phyloP scores from a whole-genome alignment of 495 filamentous ascomycete species.

The Monascus purpureus region DNA sequence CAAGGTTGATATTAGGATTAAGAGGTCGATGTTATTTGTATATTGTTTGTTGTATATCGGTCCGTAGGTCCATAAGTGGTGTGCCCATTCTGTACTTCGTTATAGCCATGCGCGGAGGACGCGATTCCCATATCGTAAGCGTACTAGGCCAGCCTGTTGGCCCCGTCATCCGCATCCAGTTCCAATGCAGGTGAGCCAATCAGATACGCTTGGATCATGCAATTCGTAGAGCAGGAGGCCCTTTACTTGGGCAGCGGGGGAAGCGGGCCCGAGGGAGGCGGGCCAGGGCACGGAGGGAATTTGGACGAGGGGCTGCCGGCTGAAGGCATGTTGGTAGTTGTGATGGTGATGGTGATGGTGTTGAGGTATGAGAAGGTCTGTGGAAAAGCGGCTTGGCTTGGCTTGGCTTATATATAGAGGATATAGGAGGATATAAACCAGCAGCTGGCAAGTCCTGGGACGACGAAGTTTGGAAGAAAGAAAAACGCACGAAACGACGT shows the following conservation, averaged over 20 bases:
- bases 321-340: slow-evolving; percentile 44
- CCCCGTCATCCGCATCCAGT: too few relatives aligned
- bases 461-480: too few relatives aligned
- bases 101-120: background rate
- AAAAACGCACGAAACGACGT: too few relatives aligned
- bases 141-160: background rate
- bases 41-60: too few relatives aligned
- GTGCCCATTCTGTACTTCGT: background rate
- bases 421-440: too few relatives aligned
- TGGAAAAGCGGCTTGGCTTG: too few relatives aligned
- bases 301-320: slow-evolving; percentile 48
- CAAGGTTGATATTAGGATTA: too few relatives aligned
- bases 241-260: slow-evolving; percentile 66
- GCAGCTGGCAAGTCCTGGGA: too few relatives aligned
- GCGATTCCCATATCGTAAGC: slow-evolving; percentile 12
- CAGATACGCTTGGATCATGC: slow-evolving; percentile 23
- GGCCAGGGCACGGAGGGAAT: slow-evolving; percentile 74
- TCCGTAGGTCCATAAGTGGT: too few relatives aligned
- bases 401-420: too few relatives aligned
- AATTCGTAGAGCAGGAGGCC: slow-evolving; percentile 20
- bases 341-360: slow-evolving; percentile 1
- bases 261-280: slow-evolving; percentile 70
- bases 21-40: too few relatives aligned
- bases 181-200: slow-evolving; percentile 3
- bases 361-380: slow-evolving; percentile 3